phyloP scores from a whole-genome alignment of 306 rosid genomes.

The Acacia crassicarpa region DNA sequence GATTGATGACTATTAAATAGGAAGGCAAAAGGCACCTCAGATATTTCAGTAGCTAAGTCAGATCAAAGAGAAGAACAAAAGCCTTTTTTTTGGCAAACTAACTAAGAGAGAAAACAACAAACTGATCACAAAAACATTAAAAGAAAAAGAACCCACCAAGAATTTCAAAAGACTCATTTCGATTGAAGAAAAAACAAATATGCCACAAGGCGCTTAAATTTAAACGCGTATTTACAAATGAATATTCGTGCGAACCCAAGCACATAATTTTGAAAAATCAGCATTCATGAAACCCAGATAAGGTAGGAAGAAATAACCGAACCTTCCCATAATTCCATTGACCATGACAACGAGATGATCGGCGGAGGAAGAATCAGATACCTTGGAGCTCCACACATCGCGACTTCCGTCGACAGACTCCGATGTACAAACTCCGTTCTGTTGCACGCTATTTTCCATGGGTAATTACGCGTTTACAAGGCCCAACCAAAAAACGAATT shows the following conservation, averaged over 20 bases:
- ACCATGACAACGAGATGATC: constrained; percentile 94
- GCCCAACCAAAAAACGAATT: not conserved
- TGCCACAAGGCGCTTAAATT: not conserved
- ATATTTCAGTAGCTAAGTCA: not conserved
- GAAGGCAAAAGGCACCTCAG: not conserved
- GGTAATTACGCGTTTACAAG: not conserved
- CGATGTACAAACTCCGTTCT: constrained; percentile 59
- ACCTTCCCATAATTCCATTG: constrained; percentile 95
- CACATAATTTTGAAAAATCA: not conserved
- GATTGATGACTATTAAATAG: not conserved
- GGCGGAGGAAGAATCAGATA: constrained; percentile 73
- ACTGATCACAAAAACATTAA: not conserved
- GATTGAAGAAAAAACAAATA: not conserved
- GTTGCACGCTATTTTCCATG: constrained; percentile 56
- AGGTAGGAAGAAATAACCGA: not conserved
- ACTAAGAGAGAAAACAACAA: constrained; percentile 5
- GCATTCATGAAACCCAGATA: constrained; percentile 13
- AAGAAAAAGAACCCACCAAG: not conserved
- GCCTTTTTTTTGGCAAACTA: not conserved
- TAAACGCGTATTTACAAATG: not conserved
- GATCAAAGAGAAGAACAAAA: not conserved
- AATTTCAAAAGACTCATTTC: not conserved
- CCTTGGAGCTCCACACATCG: constrained; percentile 77
- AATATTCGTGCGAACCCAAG: constrained; percentile 13
- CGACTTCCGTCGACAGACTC: constrained; percentile 64